Conservation (phyloP, 345 rosid genomes). For the Anacardium occidentale region DNA sequence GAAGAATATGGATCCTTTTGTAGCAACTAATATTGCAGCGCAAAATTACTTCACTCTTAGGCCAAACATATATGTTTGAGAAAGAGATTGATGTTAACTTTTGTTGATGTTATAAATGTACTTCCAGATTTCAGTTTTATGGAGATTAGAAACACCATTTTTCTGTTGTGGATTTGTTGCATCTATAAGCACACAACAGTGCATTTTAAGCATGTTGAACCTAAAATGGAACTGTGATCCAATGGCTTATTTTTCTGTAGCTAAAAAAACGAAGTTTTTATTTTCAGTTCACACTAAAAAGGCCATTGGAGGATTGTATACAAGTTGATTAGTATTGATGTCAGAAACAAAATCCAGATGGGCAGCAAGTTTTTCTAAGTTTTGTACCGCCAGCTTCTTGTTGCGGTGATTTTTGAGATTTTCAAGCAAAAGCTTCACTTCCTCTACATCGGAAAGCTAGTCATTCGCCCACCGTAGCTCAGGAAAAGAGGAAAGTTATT, state of each 20-base stretch:
- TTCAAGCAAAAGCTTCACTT: constrained; percentile 37
- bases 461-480: constrained; percentile 51
- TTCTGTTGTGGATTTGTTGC: too few species aligned
- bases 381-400: constrained; percentile 42
- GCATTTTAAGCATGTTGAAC: not conserved
- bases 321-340: constrained; percentile 32
- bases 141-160: too few species aligned
- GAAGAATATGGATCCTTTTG: constrained; percentile 5
- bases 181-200: too few species aligned
- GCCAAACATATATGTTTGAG: constrained; percentile 24
- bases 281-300: constrained; percentile 36
- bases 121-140: too few species aligned
- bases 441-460: constrained; percentile 37
- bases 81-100: not conserved
- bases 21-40: constrained; percentile 29
- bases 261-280: not conserved
- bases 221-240: not conserved
- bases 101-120: not conserved
- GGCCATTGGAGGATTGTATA: constrained; percentile 41
- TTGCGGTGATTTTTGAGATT: constrained; percentile 39
- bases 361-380: constrained; percentile 34
- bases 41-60: constrained; percentile 31
- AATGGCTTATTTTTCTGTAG: not conserved
- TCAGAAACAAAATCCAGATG: constrained; percentile 51
- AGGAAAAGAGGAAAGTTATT: constrained; percentile 45